Percentiles rank a stretch among this genome's conserved stretches.
phyloP scores from a whole-genome alignment of 140 eudicot species.

The Bidens hawaiensis region DNA sequence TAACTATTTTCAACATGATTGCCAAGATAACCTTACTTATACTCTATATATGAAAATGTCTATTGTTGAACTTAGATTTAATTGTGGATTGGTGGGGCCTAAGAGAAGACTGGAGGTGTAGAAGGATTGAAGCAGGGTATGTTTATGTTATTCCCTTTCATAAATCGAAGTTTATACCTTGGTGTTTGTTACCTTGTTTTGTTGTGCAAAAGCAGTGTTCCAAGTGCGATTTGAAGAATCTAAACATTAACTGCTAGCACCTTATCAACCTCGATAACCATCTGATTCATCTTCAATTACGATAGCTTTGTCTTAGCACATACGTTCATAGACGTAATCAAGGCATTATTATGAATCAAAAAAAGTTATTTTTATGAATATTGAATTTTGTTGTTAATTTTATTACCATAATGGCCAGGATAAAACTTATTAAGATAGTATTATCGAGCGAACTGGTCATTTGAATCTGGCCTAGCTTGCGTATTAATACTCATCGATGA shows the following conservation, averaged over 20 bases:
- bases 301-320: neutral
- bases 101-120: neutral
- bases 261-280: neutral
- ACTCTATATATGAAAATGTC: neutral
- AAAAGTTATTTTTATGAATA: too few relatives aligned
- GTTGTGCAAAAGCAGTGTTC: neutral
- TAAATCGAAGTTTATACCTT: neutral
- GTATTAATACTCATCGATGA: too few relatives aligned
- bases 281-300: too few relatives aligned
- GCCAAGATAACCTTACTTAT: neutral
- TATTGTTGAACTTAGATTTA: neutral
- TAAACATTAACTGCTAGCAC: neutral
- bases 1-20: neutral
- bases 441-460: too few relatives aligned
- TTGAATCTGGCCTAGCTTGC: too few relatives aligned
- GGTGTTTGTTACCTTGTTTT: neutral
- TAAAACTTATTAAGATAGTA: too few relatives aligned
- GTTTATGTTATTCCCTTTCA: neutral
- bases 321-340: neutral
- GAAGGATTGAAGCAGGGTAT: neutral
- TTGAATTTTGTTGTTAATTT: too few relatives aligned
- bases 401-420: too few relatives aligned
- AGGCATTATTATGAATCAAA: too few relatives aligned
- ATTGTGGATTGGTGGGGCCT: conserved; percentile 18
- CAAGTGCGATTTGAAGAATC: neutral